Evolutionary conservation across 345 rosid genomes (phyloP).

Genomic region (Carallia pectinifolia): DNA sequence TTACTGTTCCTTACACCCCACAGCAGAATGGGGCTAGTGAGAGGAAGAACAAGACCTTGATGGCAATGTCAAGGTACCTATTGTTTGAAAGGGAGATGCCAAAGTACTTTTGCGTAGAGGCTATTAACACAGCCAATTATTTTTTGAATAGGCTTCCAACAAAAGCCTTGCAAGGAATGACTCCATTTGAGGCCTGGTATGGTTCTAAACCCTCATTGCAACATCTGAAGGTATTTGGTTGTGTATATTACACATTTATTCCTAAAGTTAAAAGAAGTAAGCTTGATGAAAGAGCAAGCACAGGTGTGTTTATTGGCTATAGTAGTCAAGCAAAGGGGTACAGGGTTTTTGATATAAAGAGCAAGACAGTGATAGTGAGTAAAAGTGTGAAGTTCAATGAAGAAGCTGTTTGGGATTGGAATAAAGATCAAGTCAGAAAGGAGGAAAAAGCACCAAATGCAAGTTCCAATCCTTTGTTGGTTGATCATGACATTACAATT

Average conservation of each 20-base stretch:
- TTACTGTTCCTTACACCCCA: too few species aligned
- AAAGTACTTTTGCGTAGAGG: background rate
- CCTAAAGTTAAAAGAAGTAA: too few species aligned
- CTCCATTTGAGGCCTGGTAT: background rate
- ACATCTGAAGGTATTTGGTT: too few species aligned
- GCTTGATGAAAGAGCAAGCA: background rate
- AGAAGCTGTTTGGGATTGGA: background rate
- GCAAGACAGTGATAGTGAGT: background rate
- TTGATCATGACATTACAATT: background rate
- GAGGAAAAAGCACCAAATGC: background rate
- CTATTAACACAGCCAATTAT: background rate
- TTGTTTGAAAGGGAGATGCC: background rate
- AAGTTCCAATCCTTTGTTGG: accelerated
- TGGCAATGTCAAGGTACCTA: background rate
- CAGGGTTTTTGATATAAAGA: background rate
- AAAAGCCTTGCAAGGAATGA: background rate
- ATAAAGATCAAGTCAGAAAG: background rate
- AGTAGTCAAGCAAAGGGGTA: background rate
- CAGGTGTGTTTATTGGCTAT: background rate
- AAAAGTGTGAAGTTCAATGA: background rate
- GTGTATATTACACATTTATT: too few species aligned
- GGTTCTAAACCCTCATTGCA: too few species aligned
- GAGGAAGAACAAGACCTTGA: background rate
- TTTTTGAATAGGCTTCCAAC: background rate
- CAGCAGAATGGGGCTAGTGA: too few species aligned